Conservation (phyloP, 305 asterid species). For the Fraxinus velutina region DNA sequence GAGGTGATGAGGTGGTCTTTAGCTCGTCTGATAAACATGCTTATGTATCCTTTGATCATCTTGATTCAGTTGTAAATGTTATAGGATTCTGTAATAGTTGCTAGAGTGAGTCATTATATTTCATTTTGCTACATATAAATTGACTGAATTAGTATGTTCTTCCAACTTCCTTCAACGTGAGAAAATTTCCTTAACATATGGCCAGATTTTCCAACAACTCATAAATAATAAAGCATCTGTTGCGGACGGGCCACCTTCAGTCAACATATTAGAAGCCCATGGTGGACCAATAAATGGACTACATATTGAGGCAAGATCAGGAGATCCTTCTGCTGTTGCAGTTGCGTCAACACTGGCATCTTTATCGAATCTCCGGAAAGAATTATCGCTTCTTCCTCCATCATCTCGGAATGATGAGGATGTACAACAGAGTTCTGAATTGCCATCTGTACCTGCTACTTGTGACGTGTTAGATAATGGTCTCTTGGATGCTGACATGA, state of each 20-base stretch:
- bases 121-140: conserved; percentile 8
- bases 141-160: background rate
- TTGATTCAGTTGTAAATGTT: conserved; percentile 16
- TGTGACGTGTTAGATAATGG: conserved; percentile 51
- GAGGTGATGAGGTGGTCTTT: conserved; percentile 87
- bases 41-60: conserved; percentile 74
- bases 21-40: conserved; percentile 62
- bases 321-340: conserved; percentile 68
- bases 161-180: conserved; percentile 1
- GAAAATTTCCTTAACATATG: conserved; percentile 48
- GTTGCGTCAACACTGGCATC: conserved; percentile 75
- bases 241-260: conserved; percentile 49
- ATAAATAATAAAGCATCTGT: conserved; percentile 38
- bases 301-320: conserved; percentile 67
- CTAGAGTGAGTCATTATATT: conserved; percentile 1
- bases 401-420: conserved; percentile 50
- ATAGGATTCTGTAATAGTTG: conserved; percentile 1
- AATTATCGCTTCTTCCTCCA: conserved; percentile 62
- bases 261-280: conserved; percentile 66
- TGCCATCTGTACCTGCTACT: conserved; percentile 55
- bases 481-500: conserved; percentile 51
- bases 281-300: conserved; percentile 60
- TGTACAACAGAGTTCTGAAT: conserved; percentile 45
- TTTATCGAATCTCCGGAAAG: conserved; percentile 50
- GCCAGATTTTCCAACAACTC: conserved; percentile 75